Conservation (phyloP, 164 flowering plant genomes). For the Aristolochia contorta region DNA sequence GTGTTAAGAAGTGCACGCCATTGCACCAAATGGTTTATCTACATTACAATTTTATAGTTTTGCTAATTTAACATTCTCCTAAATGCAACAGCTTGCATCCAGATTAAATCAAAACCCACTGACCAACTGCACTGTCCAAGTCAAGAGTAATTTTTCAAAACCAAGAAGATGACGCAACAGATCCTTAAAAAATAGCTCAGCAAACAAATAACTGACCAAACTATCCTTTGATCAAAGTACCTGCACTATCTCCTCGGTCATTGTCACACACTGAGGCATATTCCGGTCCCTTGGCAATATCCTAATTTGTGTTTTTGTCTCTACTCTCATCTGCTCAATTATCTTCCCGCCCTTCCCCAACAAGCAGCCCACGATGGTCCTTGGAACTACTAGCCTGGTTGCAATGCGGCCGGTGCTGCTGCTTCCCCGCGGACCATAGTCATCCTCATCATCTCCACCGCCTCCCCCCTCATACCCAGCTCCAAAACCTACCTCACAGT, state of each 20-base stretch:
- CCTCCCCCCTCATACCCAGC: constrained; percentile 20
- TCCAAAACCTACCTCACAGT: constrained; percentile 43
- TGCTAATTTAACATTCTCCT: too few species aligned
- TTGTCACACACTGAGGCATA: constrained; percentile 73
- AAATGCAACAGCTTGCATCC: too few species aligned
- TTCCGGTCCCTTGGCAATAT: constrained; percentile 81
- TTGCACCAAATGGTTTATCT: too few species aligned
- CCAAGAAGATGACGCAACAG: too few species aligned
- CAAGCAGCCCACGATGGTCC: constrained; percentile 86
- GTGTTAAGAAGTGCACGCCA: too few species aligned
- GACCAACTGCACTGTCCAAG: too few species aligned
- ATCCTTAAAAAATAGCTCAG: background rate
- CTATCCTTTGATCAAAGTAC: constrained; percentile 10
- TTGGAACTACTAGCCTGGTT: constrained; percentile 83
- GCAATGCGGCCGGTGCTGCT: constrained; percentile 35
- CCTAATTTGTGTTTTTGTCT: constrained; percentile 95
- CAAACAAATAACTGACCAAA: background rate
- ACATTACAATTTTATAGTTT: too few species aligned
- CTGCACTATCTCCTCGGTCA: constrained; percentile 96
- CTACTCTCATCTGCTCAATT: constrained; percentile 93
- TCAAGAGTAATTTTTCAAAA: too few species aligned
- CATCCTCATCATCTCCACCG: constrained; percentile 35
- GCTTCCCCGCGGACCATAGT: constrained; percentile 28
- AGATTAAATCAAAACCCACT: too few species aligned
- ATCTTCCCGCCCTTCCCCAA: constrained; percentile 98